Evolutionary conservation across 768 basidiomycete species (phyloP), one percentile per base, ranked within the genome.

Genomic region (Pleurotus salmoneostramineus): DNA sequence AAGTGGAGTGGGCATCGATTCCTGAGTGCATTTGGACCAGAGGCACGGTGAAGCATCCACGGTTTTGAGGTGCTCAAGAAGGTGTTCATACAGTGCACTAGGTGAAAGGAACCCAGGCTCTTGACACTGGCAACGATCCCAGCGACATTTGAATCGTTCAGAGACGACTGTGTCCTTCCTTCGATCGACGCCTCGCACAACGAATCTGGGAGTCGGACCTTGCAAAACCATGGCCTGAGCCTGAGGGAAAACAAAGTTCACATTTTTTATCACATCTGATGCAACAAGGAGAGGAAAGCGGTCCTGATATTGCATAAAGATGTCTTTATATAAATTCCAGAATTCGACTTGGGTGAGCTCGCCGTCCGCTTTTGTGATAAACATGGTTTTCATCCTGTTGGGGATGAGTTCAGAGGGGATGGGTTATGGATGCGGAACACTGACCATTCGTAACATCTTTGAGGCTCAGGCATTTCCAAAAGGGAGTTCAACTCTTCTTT

Each of bases 311-410:
- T 85, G 83, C 1, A 81, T 72, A 64, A 98, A 97, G 1, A 83
- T 83, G 58, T 91, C 89, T 61, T 89, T 88, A 73, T 99, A 99
- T 10, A 95, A 79, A 57, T 84, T 93, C 95, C 96, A 99, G 66
- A 99, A 93, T 56, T 92, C 88, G 35, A 96, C 93, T 70, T 98
- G 97, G 0, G 93, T 94, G 47, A 98, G 75, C 65, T 95, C 91
- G 3, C 89, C 84, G 3, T 89, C 85, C 1, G 86, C 71, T 60
- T 87, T 87, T 14, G 86, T 77, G 12, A 88, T 79, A 64, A 95
- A 98, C 79, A 93, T 89, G n/a, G 79, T 72, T 66, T 84, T 87
- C 91, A 99, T 96, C 96, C 96, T 95, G 66, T 21, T 15, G 34
- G 32, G 36, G 34, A 17, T 14, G 11, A 4, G 3, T 5, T n/a